Percentiles rank a stretch among this genome's conserved stretches.
Evolutionary conservation across 2,329 filamentous ascomycete species (phyloP).

Genomic region (Teratosphaeria nubilosa): DNA sequence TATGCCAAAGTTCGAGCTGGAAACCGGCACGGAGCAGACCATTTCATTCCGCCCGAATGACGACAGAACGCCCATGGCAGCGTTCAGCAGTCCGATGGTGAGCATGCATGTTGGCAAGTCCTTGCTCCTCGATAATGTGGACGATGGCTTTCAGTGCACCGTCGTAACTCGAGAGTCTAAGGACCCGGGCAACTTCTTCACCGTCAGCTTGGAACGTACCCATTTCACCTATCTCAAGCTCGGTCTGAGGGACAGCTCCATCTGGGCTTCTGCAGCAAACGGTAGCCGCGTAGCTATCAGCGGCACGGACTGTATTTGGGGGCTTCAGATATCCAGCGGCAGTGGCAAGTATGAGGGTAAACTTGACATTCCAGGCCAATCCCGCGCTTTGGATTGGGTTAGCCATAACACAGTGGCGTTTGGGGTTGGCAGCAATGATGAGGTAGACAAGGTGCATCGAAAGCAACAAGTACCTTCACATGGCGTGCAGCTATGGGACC

Average conservation of each 20-base stretch:
- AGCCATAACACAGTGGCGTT: conserved; percentile 19
- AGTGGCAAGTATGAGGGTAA: conserved; percentile 17
- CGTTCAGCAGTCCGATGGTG: conserved; percentile 2
- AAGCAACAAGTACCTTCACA: background rate
- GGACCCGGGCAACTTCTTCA: conserved; percentile 2
- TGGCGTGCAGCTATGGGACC: conserved; percentile 22
- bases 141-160: background rate
- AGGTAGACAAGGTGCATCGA: background rate
- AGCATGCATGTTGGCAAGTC: background rate
- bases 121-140: background rate
- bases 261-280: conserved; percentile 4
- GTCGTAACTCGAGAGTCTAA: conserved; percentile 1
- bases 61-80: background rate
- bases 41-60: background rate
- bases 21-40: background rate
- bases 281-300: background rate
- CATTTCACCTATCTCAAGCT: background rate
- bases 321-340: background rate
- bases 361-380: conserved; percentile 4
- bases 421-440: background rate
- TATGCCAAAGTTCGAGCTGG: background rate
- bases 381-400: conserved; percentile 15
- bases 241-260: background rate
- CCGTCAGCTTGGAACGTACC: background rate
- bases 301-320: conserved; percentile 2